Percentiles rank a stretch among this genome's conserved stretches.
Conservation (phyloP, 1,284 basidiomycete genomes). For the Anthracocystis walkeri region DNA sequence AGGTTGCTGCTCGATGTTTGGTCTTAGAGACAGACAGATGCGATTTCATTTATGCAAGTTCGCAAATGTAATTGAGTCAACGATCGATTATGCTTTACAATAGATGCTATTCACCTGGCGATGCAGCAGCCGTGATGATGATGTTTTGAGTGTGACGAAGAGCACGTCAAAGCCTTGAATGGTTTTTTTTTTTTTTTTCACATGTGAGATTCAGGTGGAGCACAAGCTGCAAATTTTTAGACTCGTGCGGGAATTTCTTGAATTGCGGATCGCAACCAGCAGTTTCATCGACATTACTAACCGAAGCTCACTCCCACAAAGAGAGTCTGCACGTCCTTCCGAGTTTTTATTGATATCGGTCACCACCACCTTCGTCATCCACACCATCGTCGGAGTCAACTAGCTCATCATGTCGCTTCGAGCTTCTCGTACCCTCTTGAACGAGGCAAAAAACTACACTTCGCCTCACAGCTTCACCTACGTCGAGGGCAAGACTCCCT, state of each 20-base stretch:
- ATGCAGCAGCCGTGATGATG: too few species aligned
- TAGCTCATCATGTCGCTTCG: conserved; percentile 44
- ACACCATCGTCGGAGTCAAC: not conserved
- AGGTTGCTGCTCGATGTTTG: conserved; percentile 51
- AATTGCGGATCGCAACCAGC: not conserved
- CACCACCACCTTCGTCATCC: not conserved
- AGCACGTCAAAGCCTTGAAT: too few species aligned
- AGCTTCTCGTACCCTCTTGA: conserved; percentile 48
- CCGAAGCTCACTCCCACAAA: not conserved
- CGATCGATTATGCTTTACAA: too few species aligned
- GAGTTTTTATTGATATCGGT: too few species aligned
- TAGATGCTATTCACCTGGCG: too few species aligned
- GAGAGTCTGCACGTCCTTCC: not conserved
- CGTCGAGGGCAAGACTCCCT: conserved; percentile 66
- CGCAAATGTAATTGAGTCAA: too few species aligned
- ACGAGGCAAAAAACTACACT: conserved; percentile 57
- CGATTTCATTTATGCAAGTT: not conserved
- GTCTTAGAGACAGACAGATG: conserved; percentile 18
- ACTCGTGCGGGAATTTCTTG: conserved; percentile 3
- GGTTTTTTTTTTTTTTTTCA: too few species aligned
- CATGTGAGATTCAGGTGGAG: too few species aligned
- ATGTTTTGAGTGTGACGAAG: too few species aligned
- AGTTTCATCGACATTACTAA: conserved; percentile 4
- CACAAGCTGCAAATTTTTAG: not conserved
- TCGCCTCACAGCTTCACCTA: conserved; percentile 65